Evolutionary conservation across 2,329 filamentous ascomycete species (phyloP), one percentile per base, ranked within the genome.

Genomic region (Colletotrichum sp.): DNA sequence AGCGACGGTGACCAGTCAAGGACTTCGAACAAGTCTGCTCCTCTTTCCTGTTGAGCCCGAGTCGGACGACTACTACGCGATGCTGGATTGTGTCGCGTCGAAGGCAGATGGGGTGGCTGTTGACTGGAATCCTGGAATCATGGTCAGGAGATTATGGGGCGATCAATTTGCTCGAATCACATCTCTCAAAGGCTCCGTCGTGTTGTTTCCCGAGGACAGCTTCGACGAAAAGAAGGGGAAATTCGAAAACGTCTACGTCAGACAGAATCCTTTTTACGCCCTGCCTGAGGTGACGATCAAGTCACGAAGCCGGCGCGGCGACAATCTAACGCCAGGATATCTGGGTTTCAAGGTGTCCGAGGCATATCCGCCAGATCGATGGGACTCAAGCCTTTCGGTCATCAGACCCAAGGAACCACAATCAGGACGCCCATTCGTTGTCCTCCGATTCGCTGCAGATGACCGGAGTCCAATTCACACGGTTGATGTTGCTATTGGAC

Each of bases 371-470:
- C 71, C 57, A n/a, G 71, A 73, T 16, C 62, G 71, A 12, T 73
- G 71, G 71, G 71, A 73, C 32, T 24, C 71, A 34, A 18, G 36
- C 8, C 18, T 73, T 1, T 73, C 65, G 3, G 44, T 73, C 5
- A 55, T 73, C 18, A 59, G 71, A 7, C 44, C 71, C 8, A 73
- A 57, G 12, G 71, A 73, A n/a, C 71, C 71, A 6, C 65, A 69
- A 7, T 73, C 71, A 5, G 66, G 39, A 16, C 55, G 36, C 8
- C 26, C 65, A 3, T 55, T 73, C 6, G 36, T 49, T 13, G 57
- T 73, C 2, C 32, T 73, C 0, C 55, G 71, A 5, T 69, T 73
- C 3, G 21, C 24, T 18, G 52, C 69, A 13, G n/a, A 67, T 15
- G 69, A 57, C 8, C 21, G 30, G 1, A 55, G 66, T 4, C 30